Evolutionary conservation across 2,329 filamentous ascomycete genomes (phyloP).

Genomic region (Thielaviopsis populi): DNA sequence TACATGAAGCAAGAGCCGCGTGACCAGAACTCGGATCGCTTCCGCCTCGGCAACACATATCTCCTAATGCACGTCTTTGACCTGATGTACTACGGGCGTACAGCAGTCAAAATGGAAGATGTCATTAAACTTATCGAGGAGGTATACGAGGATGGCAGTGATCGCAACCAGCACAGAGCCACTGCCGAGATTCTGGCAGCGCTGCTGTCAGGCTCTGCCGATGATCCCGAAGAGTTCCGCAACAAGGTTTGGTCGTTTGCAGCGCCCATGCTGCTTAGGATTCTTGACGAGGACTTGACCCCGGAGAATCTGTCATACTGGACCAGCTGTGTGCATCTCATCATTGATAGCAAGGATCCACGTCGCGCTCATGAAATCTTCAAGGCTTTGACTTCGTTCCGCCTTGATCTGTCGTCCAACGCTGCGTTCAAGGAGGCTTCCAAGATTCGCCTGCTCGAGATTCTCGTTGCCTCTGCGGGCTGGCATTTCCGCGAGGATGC

Average conservation of each 20-base stretch:
- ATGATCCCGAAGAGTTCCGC: slow-evolving; percentile 59
- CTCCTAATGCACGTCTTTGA: slow-evolving; percentile 83
- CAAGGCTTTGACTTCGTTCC: slow-evolving; percentile 67
- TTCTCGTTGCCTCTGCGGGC: slow-evolving; percentile 70
- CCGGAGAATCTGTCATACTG: slow-evolving; percentile 92
- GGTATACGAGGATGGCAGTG: slow-evolving; percentile 81
- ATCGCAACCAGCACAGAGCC: slow-evolving; percentile 94
- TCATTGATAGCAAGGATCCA: slow-evolving; percentile 79
- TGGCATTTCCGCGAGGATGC: slow-evolving; percentile 93
- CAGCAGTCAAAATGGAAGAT: slow-evolving; percentile 68
- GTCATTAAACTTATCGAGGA: slow-evolving; percentile 64
- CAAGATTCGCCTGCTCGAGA: slow-evolving; percentile 82
- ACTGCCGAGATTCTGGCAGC: slow-evolving; percentile 87
- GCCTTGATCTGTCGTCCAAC: slow-evolving; percentile 85
- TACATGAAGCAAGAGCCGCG: slow-evolving; percentile 94
- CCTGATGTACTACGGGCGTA: slow-evolving; percentile 66
- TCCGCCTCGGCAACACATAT: slow-evolving; percentile 76
- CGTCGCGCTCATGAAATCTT: slow-evolving; percentile 75
- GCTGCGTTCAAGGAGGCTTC: slow-evolving; percentile 98
- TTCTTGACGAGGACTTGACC: slow-evolving; percentile 83
- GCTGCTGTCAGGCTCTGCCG: slow-evolving; percentile 63
- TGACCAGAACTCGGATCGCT: slow-evolving; percentile 66
- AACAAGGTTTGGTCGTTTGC: slow-evolving; percentile 75
- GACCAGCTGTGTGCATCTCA: slow-evolving; percentile 82
- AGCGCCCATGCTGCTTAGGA: slow-evolving; percentile 69